Base-by-base conservation (phyloP, 768 basidiomycete genomes). In the Rhizopogon roseolus region DNA sequence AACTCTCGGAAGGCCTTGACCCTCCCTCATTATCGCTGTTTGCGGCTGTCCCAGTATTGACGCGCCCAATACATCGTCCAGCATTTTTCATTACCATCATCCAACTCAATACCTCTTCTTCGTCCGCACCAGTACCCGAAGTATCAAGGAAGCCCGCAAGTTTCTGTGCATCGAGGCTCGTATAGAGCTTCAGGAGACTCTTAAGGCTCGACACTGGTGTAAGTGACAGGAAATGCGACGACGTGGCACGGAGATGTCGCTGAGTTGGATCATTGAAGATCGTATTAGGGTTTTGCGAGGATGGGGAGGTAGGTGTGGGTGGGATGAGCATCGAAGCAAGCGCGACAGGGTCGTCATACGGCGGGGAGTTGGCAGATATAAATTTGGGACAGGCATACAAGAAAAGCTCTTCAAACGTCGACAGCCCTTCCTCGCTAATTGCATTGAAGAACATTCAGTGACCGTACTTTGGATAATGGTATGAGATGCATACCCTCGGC, bases 51-150 rank as follows among this genome's bases (percentile, higher is more conserved):
- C 74, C 64, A 1, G 60, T 55, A 53, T 68, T 73, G 45, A 68
- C 64, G 1, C 66, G 63, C 1, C 64, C 88, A 78, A 66, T 82
- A 54, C 88, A 90, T 63, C 92, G 78, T 61, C 88, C 90, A 0
- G 85, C 84, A 58, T 89, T 86, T 76, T 99, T 98, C 73, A 97
- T 81, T 41, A 93, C 86, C 93, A 98, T 97, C 79, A 98, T 82
- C 79, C 96, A 90, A 72, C 95, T 90, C 54, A 99, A 78, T 64
- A 98, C 87, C 69, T 90, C 89, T 66, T 98, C 96, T 72, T 98
- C 96, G 58, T 90, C 90, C 41, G 82, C 84, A 0, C 66, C 68
- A 1, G 62, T 49, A 25, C 34, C 46, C 3, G 46, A 48, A 19
- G 34, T 48, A 56, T 93, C 92, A 42, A 96, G 75, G 81, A 98